These are phyloP conservation scores for Trametes sp. DNA, from an alignment of 1,284 basidiomycete genomes.

Conservation along the genomic window DNA sequence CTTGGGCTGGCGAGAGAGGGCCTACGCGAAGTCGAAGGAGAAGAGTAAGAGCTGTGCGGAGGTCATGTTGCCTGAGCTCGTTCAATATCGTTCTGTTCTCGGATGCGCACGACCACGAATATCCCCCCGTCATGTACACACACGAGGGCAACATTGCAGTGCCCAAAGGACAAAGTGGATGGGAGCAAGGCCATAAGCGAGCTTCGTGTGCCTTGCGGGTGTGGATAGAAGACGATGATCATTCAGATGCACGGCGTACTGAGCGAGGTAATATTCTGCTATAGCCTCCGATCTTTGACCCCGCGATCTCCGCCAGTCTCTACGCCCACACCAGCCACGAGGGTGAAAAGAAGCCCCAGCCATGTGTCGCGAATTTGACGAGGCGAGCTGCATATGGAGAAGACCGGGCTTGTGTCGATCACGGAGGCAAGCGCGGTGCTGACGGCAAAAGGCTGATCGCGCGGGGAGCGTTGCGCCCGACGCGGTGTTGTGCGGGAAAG, in stretches of 20 bases:
- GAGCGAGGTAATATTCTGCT: no score
- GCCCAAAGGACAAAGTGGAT: no score
- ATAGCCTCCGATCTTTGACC: neutral
- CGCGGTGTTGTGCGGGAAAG: constrained; percentile 9
- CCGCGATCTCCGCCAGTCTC: neutral
- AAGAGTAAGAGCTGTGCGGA: no score
- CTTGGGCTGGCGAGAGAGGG: no score
- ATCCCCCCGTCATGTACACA: no score
- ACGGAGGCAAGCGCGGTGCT: neutral
- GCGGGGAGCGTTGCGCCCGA: neutral
- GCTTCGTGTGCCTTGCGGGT: neutral
- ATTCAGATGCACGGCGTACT: neutral
- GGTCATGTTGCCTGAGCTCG: no score
- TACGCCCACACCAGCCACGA: neutral
- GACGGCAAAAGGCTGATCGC: neutral
- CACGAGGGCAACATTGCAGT: no score
- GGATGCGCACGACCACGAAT: no score
- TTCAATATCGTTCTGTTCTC: no score
- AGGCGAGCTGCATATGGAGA: constrained; percentile 4
- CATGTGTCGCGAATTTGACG: constrained; percentile 14
- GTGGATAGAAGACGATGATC: constrained; percentile 1
- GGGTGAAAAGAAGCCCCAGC: neutral
- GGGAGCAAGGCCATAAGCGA: neutral
- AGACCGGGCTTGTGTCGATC: constrained; percentile 6
- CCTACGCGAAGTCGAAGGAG: no score